Evolutionary conservation across 768 basidiomycete species (phyloP).

Genomic region (Tylopilus cervinicoccineus): DNA sequence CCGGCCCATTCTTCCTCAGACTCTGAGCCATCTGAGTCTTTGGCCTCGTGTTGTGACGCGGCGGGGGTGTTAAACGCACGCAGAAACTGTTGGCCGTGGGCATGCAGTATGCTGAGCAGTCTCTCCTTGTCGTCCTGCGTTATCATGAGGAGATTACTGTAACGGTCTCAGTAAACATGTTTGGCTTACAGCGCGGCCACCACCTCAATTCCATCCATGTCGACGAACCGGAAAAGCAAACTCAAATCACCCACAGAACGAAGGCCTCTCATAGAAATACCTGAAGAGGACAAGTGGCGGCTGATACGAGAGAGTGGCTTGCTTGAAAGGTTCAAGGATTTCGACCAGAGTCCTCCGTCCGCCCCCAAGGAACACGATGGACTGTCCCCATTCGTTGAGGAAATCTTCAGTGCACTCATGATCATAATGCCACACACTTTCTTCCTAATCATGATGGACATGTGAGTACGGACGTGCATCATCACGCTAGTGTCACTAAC

Average conservation of each 20-base stretch:
- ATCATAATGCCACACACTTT: conserved; percentile 73
- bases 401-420: conserved; percentile 63
- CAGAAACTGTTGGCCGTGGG: conserved; percentile 46
- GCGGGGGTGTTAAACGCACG: conserved; percentile 33
- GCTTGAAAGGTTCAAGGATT: conserved; percentile 36
- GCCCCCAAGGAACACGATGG: conserved; percentile 31
- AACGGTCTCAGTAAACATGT: conserved; percentile 5
- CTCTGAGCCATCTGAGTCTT: conserved; percentile 11
- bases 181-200: not conserved
- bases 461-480: conserved; percentile 46
- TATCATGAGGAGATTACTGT: not conserved
- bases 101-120: conserved; percentile 40
- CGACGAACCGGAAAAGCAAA: conserved; percentile 24
- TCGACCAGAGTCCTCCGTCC: conserved; percentile 5
- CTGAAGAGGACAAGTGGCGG: conserved; percentile 78
- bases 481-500: not conserved
- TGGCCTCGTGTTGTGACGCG: conserved; percentile 19
- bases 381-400: conserved; percentile 49
- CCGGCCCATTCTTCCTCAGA: conserved; percentile 43
- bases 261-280: conserved; percentile 42
- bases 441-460: conserved; percentile 77
- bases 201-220: conserved; percentile 19
- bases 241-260: conserved; percentile 8
- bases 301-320: conserved; percentile 65
- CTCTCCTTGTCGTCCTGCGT: conserved; percentile 24